Evolutionary conservation across 2,329 filamentous ascomycete genomes (phyloP).

Genomic region (Penicillium sp.): DNA sequence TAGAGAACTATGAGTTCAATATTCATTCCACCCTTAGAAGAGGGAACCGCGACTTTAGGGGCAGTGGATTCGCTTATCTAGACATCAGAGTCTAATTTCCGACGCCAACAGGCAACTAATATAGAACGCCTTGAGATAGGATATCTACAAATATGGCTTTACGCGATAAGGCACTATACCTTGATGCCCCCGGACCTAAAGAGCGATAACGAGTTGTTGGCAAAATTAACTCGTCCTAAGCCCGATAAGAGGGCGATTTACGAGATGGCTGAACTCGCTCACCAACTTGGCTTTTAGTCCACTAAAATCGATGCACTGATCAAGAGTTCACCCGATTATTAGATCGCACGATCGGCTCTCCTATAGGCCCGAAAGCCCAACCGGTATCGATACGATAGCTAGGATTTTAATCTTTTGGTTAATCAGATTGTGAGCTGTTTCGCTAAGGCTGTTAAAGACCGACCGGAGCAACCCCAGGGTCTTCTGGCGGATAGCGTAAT

Average conservation of each 20-base stretch:
- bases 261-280: constrained; percentile 25
- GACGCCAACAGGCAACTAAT: constrained; percentile 11
- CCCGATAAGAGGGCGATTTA: constrained; percentile 21
- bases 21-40: constrained; percentile 12
- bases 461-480: background rate
- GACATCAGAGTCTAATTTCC: constrained; percentile 26
- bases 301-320: constrained; percentile 9
- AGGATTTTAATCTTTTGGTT: constrained; percentile 12
- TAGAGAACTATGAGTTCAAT: constrained; percentile 5
- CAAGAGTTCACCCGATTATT: constrained; percentile 10
- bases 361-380: constrained; percentile 12
- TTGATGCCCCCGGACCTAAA: constrained; percentile 20
- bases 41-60: too few relatives aligned
- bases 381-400: constrained; percentile 13
- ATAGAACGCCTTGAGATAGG: constrained; percentile 15
- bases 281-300: constrained; percentile 20
- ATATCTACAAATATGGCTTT: constrained; percentile 34
- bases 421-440: constrained; percentile 11
- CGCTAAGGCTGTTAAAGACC: background rate
- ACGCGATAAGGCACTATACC: constrained; percentile 33
- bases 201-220: constrained; percentile 12
- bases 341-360: constrained; percentile 16
- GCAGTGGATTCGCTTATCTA: constrained; percentile 23
- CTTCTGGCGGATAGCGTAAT: constrained; percentile 1
- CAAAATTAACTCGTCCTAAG: constrained; percentile 14